phyloP scores from a whole-genome alignment of 176 grass and related monocot species.

The Otatea glauca region DNA sequence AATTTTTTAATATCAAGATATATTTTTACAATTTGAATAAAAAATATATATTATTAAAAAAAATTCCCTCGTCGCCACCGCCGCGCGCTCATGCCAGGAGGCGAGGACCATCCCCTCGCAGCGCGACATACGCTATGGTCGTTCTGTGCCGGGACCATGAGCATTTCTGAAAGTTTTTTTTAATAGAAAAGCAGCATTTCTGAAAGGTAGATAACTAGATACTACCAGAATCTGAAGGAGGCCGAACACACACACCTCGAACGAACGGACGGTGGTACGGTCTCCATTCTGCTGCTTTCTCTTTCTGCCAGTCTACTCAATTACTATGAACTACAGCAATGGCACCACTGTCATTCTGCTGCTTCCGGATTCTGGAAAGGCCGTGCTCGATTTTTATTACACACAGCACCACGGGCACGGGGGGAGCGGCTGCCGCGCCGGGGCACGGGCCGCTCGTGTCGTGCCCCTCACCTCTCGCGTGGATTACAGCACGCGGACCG shows the following conservation, averaged over 20 bases:
- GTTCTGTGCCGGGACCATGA: neutral
- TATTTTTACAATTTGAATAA: no score
- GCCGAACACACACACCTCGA: neutral
- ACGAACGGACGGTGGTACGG: neutral
- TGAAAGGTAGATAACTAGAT: no score
- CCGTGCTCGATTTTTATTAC: neutral
- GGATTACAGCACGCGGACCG: neutral
- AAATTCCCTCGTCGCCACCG: neutral
- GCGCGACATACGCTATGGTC: neutral
- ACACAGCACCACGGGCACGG: neutral
- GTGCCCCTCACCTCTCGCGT: neutral
- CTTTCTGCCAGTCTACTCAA: neutral
- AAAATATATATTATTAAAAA: no score
- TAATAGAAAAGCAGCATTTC: no score
- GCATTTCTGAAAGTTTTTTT: neutral
- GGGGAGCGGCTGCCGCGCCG: neutral
- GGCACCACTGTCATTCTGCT: neutral
- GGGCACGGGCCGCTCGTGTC: neutral
- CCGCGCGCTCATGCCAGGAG: neutral
- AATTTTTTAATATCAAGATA: no score
- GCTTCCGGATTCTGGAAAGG: slow-evolving; percentile 12
- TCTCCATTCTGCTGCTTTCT: neutral
- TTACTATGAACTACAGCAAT: neutral
- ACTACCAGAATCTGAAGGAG: neutral
- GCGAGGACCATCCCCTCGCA: neutral